A percentile compares a stretch with the other conserved stretches of the same genome.
Conservation (phyloP, 805 yeast genomes). For the Candida ulmi region DNA sequence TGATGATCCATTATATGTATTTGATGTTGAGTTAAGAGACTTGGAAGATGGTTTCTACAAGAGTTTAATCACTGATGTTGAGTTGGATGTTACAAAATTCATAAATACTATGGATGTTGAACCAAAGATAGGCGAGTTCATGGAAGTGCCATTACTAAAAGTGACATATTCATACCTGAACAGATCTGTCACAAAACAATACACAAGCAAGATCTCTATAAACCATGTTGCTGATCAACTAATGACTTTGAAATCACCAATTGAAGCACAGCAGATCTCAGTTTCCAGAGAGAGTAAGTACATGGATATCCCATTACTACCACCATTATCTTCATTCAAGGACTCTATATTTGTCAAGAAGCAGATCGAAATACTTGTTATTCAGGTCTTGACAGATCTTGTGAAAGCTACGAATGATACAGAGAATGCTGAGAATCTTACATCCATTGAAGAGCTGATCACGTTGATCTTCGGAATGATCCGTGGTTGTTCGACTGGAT, state of each 20-base stretch:
- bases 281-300: conserved; percentile 2
- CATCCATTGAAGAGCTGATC: conserved; percentile 7
- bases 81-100: conserved; percentile 7
- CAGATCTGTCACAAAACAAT: conserved; percentile 1
- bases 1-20: neutral
- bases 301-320: conserved; percentile 24
- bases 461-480: conserved; percentile 15
- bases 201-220: conserved; percentile 7
- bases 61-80: conserved; percentile 12
- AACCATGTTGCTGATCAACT: neutral
- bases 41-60: conserved; percentile 19
- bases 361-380: conserved; percentile 29
- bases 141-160: conserved; percentile 13
- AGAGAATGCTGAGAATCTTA: neutral
- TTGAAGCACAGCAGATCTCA: neutral
- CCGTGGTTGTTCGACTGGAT: conserved; percentile 19
- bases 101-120: neutral
- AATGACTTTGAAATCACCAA: conserved; percentile 1
- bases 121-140: conserved; percentile 3
- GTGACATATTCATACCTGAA: conserved; percentile 3
- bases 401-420: neutral
- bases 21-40: conserved; percentile 10
- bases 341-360: conserved; percentile 31
- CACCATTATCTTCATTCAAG: conserved; percentile 30
- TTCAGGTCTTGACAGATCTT: conserved; percentile 1